Base-by-base conservation (phyloP, 2,329 filamentous ascomycete genomes). In the Claviceps spartinae region DNA sequence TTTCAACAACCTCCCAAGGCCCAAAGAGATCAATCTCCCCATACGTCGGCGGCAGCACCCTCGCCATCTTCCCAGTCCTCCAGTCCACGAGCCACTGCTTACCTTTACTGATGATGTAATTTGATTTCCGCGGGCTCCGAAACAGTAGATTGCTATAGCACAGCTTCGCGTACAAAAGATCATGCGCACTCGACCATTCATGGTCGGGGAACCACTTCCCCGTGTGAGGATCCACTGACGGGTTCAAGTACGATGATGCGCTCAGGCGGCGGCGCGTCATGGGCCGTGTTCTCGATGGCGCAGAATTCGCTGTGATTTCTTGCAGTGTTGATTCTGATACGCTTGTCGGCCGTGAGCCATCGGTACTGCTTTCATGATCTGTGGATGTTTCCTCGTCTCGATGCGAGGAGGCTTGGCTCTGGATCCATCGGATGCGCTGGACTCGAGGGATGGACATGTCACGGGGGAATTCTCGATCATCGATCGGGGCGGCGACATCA, bases 401-500 rank as follows among this genome's bases (percentile, higher is more conserved):
- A 16, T 11, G 58, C 0, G 60, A 62, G 20, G 60, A 62, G 20
- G 63, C 65, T 52, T 66, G 63, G 11, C 69, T 72, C 7, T 69
- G 71, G 52, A 72, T 69, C 72, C 73, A 78, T 45, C 73, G 72
- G 55, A 76, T 69, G 36, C 75, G 67, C 57, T 77, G 75, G 43
- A 76, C 68, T n/a, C 77, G 70, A 9, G 80, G 79, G 49, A 82
- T 75, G 38, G 77, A 81, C 64, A 80, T 77, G 59, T 83, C 80
- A 43, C 74, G 70, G 2, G 80, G 79, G 50, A 82, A 76, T 44
- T 79, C 75, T 47, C 86, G 78, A 57, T 88, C 85, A 58, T 89
- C 85, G 41, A 88, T 74, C 1, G 83, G 79, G 0, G 78, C 72
- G 13, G 84, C 79, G 20, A 89, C 77, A 60, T 87, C 82, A 54